Evolutionary conservation across 768 basidiomycete genomes (phyloP).

Genomic region (Suillus variegatus): DNA sequence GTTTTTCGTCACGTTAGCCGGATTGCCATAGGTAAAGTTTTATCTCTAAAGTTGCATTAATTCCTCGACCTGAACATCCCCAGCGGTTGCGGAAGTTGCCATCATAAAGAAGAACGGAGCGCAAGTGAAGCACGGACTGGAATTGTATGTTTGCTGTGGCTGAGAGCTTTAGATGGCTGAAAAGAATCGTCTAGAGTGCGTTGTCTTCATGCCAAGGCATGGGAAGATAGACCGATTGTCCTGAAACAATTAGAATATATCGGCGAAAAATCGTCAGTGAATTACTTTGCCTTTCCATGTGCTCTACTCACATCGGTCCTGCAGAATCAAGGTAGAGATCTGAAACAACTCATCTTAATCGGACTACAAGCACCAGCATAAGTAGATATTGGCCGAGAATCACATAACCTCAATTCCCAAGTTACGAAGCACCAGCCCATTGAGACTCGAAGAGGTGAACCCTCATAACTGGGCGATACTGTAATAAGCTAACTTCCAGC

Average conservation of each 20-base stretch:
- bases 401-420: constrained; percentile 64
- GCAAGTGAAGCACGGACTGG: constrained; percentile 71
- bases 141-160: constrained; percentile 51
- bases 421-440: constrained; percentile 56
- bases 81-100: constrained; percentile 80
- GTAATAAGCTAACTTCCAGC: constrained; percentile 9
- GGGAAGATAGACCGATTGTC: constrained; percentile 87
- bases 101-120: constrained; percentile 64
- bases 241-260: constrained; percentile 88
- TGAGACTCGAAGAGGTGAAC: constrained; percentile 63
- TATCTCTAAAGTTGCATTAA: background rate
- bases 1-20: constrained; percentile 78
- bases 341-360: background rate
- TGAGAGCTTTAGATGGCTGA: background rate
- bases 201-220: constrained; percentile 79
- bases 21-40: constrained; percentile 65
- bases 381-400: constrained; percentile 72
- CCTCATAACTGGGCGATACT: background rate
- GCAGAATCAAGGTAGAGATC: constrained; percentile 26
- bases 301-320: background rate
- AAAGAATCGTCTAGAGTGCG: constrained; percentile 53
- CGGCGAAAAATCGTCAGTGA: constrained; percentile 84
- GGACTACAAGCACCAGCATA: constrained; percentile 9
- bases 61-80: constrained; percentile 4
- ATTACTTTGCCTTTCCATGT: background rate